Conservation (phyloP, 2,329 filamentous ascomycete species). For the Aspergillus melleus region DNA sequence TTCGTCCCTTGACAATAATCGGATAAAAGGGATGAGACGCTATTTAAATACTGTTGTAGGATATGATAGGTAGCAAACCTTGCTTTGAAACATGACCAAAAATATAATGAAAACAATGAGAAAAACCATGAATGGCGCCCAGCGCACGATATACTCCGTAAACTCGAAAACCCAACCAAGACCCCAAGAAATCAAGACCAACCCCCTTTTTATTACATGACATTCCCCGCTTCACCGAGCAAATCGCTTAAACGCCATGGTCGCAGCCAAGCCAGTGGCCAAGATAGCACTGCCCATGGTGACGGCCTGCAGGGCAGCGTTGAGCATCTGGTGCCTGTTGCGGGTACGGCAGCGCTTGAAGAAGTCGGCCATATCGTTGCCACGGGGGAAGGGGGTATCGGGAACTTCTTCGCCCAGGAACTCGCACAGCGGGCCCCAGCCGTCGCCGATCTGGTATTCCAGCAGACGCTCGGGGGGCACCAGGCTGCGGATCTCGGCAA, state of each 20-base stretch:
- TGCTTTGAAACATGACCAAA: too few species aligned
- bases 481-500: conserved; percentile 52
- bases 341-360: conserved; percentile 54
- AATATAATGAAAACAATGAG: too few species aligned
- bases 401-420: conserved; percentile 55
- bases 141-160: conserved; percentile 19
- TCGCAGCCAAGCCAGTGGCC: conserved; percentile 45
- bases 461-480: conserved; percentile 53
- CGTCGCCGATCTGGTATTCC: conserved; percentile 56
- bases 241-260: conserved; percentile 43
- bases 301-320: conserved; percentile 52
- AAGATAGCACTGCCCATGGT: conserved; percentile 52
- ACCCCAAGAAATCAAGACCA: conserved; percentile 6
- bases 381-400: conserved; percentile 51
- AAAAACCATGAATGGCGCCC: conserved; percentile 21
- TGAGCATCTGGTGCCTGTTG: conserved; percentile 58
- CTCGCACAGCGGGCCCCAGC: conserved; percentile 56
- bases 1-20: not conserved
- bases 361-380: conserved; percentile 57
- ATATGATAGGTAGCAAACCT: too few species aligned
- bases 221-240: conserved; percentile 19
- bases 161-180: not conserved
- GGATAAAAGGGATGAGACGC: not conserved
- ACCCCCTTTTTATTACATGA: not conserved
- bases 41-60: not conserved